Evolutionary conservation across 371 early-diverging fungal species (phyloP), one percentile per base, ranked within the genome.

Genomic region (Apophysomyces ossiformis): DNA sequence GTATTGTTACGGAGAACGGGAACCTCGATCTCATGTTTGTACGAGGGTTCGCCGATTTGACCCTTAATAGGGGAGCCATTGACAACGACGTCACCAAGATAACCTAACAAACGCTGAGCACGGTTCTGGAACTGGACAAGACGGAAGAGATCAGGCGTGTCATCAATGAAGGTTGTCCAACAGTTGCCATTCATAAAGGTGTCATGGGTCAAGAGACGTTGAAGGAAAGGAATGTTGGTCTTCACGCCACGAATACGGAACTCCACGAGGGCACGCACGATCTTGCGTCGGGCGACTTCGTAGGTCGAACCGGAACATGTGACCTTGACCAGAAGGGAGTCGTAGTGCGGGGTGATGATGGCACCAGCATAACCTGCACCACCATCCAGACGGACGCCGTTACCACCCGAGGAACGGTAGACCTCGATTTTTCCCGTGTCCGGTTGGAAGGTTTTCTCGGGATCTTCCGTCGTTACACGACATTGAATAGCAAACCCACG

Each of bases 111-210:
- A 77, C 92, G 92, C 66, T 94, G 93, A 36, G 95, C 95, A 71
- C 95, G 91, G 82, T 93, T 94, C 64, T 89, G 88, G 75, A 81
- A 87, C 66, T 81, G 84, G 62, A 89, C 89, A 3, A 89, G 77
- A 38, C 89, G 78, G 82, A 95, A 92, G 45, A 96, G 85, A 75
- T 92, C 90, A 4, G 95, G 96, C 0, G 96, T 92, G 70, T 96
- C 98, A 71, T 97, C 98, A 71, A 97, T 96, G 63, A 96, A 96
- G 12, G 98, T 97, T 16, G 98, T 97, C 97, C 97, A 97, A 68
- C 93, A 87, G 69, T 87, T 85, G 44, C 91, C 94, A 57, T 78
- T 78, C 45, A 89, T 87, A 64, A 94, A 93, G 2, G 88, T 89
- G 12, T 87, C 87, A 77, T 94, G 90, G 2, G 89, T 90, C 47